A percentile compares a stretch with the other conserved stretches of the same genome.
Conservation (phyloP, 1,284 basidiomycete genomes). For the Ceratobasidium sp. region DNA sequence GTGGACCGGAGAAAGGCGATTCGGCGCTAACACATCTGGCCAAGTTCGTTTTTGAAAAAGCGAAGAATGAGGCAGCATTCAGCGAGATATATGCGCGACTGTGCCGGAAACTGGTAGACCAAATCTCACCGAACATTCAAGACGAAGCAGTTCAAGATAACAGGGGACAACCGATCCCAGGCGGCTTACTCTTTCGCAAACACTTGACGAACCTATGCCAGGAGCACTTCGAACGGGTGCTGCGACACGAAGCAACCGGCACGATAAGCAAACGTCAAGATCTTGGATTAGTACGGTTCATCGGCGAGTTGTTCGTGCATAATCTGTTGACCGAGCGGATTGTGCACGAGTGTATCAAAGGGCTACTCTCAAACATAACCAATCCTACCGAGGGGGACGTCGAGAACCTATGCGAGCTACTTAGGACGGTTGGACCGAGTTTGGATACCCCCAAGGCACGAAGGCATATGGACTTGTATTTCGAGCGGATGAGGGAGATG, state of each 20-base stretch:
- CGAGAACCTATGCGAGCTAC: constrained; percentile 92
- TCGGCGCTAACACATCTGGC: constrained; percentile 70
- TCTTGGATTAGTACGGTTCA: too few relatives aligned
- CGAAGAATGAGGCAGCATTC: constrained; percentile 72
- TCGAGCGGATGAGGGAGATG: constrained; percentile 87
- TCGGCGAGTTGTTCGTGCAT: constrained; percentile 97
- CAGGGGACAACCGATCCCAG: constrained; percentile 64
- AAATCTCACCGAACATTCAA: constrained; percentile 63
- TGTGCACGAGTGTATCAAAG: constrained; percentile 97
- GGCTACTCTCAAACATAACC: constrained; percentile 89
- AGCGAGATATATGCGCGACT: constrained; percentile 71
- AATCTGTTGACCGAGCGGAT: constrained; percentile 94
- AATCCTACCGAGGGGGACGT: constrained; percentile 98
- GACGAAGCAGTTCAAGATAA: too few relatives aligned
- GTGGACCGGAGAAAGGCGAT: constrained; percentile 66
- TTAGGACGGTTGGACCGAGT: constrained; percentile 87
- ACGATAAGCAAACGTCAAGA: too few relatives aligned
- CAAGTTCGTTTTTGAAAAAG: constrained; percentile 72
- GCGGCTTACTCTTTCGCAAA: constrained; percentile 66
- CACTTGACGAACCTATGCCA: too few relatives aligned
- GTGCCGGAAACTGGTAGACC: constrained; percentile 66
- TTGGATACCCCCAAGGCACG: constrained; percentile 87
- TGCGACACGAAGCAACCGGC: too few relatives aligned
- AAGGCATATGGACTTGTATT: constrained; percentile 92
- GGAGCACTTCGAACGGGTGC: constrained; percentile 91